A percentile compares a stretch with the other conserved stretches of the same genome.
Evolutionary conservation across 1,139 yeast genomes (phyloP).

Genomic region (Taiozyma sp.): DNA sequence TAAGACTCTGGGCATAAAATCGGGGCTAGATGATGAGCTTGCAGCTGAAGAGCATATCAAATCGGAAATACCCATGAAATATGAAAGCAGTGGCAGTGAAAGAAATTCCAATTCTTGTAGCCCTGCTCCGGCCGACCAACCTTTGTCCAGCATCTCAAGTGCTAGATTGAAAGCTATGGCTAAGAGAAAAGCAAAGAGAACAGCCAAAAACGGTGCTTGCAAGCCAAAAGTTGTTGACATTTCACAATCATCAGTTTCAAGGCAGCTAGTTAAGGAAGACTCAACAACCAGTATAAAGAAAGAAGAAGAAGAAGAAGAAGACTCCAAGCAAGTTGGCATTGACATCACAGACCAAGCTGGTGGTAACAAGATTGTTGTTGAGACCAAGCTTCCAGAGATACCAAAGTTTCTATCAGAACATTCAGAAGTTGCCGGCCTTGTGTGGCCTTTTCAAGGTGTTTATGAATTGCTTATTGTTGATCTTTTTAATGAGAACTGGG

Average conservation of each 20-base stretch:
- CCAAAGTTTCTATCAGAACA: conserved; percentile 74
- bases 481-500: conserved; percentile 87
- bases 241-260: conserved; percentile 72
- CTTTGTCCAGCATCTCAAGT: conserved; percentile 33
- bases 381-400: conserved; percentile 64
- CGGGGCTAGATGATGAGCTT: conserved; percentile 13
- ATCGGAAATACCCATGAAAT: conserved; percentile 1
- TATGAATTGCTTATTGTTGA: conserved; percentile 79
- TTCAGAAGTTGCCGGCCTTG: conserved; percentile 68
- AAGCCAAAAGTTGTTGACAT: conserved; percentile 64
- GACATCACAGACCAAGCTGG: conserved; percentile 79
- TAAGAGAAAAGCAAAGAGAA: conserved; percentile 81
- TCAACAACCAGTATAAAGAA: not conserved
- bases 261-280: conserved; percentile 32
- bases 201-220: conserved; percentile 56
- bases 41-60: conserved; percentile 15
- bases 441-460: conserved; percentile 98
- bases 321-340: conserved; percentile 28
- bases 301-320: conserved; percentile 3
- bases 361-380: conserved; percentile 79
- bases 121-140: conserved; percentile 10
- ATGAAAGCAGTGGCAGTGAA: conserved; percentile 8
- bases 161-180: conserved; percentile 95
- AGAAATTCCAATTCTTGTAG: conserved; percentile 3
- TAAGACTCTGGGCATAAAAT: conserved; percentile 13